Evolutionary conservation across 345 rosid genomes (phyloP), one percentile per base, ranked within the genome.

Genomic region (Bruguiera sexangula): DNA sequence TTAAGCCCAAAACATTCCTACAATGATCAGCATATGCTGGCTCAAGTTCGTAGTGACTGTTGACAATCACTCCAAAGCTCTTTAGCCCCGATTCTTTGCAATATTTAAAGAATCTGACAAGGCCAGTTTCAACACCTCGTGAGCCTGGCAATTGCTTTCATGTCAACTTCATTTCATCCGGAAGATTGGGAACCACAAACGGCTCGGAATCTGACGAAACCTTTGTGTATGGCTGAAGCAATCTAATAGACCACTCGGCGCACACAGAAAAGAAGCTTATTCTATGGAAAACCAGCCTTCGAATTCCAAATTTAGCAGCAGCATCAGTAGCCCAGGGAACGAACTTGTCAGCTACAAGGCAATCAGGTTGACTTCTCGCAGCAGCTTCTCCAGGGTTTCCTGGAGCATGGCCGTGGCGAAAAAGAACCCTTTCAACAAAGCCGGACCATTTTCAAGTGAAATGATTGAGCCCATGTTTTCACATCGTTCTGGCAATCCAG

Each of bases 41-140:
- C 64, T 92, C 94, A 2, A 92, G 92, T 84, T 92, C 91, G 3
- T 86, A 82, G 80, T 88, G 85, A 67, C 91, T 89, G 75, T 90
- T 92, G 63, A 88, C 69, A 66, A 90, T 24, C 15, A 86, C 85
- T 22, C 95, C 96, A 31, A 62, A 88, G 82, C 94, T 84, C 34
- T 30, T 68, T 6, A 54, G 1, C 63, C 86, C 92, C 1, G 95
- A 71, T 6, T 81, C 91, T 66, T 39, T 73, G 0, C 53, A 1
- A 4, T 34, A 79, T 30, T 62, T 70, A 29, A 66, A 0, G 5
- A 82, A n/a, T 70, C 60, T 71, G 36, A 67, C 66, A 8, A 76
- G 59, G 20, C 51, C 48, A 8, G 34, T 63, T 15, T 64, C 77
- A 10, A 18, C 72, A 2, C 27, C 39, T 5, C 26, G 7, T 16